A percentile compares a stretch with the other conserved stretches of the same genome.
These are phyloP conservation scores for Ascosphaera apis DNA, from an alignment of 2,329 filamentous ascomycete genomes.

Conservation along the genomic window DNA sequence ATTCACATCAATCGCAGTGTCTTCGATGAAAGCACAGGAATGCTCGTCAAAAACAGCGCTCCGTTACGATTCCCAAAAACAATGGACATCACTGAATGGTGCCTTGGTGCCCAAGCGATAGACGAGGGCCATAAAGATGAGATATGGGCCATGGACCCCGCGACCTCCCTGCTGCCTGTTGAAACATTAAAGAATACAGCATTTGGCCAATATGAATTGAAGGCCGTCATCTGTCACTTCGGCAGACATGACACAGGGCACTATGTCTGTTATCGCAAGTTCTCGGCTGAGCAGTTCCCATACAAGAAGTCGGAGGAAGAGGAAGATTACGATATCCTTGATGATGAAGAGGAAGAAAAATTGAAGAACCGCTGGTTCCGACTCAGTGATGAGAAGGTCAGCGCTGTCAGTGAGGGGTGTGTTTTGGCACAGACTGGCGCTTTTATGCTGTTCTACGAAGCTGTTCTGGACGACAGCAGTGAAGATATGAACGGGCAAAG, in stretches of 20 bases:
- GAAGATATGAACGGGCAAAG: background rate
- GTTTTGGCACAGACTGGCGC: constrained; percentile 59
- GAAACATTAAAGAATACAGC: constrained; percentile 21
- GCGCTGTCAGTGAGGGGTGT: constrained; percentile 44
- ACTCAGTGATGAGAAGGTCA: constrained; percentile 73
- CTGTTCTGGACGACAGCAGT: no score
- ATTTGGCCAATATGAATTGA: constrained; percentile 58
- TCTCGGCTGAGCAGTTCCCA: constrained; percentile 23
- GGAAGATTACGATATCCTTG: no score
- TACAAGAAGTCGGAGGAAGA: constrained; percentile 12
- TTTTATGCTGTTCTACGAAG: constrained; percentile 97
- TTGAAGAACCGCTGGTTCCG: constrained; percentile 62
- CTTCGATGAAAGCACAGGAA: constrained; percentile 63
- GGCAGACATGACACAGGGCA: constrained; percentile 88
- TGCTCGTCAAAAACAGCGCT: constrained; percentile 63
- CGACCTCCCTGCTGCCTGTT: constrained; percentile 46
- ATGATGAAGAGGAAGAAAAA: constrained; percentile 13
- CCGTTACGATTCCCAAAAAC: constrained; percentile 50
- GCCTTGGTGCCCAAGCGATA: constrained; percentile 35
- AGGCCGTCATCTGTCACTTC: constrained; percentile 69
- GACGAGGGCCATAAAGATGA: constrained; percentile 13
- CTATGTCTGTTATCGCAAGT: constrained; percentile 74
- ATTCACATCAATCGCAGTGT: constrained; percentile 82
- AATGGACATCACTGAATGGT: constrained; percentile 68
- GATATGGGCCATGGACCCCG: constrained; percentile 44